phyloP scores from a whole-genome alignment of 352 stramenopile genomes.

The Phytophthora pisi region DNA sequence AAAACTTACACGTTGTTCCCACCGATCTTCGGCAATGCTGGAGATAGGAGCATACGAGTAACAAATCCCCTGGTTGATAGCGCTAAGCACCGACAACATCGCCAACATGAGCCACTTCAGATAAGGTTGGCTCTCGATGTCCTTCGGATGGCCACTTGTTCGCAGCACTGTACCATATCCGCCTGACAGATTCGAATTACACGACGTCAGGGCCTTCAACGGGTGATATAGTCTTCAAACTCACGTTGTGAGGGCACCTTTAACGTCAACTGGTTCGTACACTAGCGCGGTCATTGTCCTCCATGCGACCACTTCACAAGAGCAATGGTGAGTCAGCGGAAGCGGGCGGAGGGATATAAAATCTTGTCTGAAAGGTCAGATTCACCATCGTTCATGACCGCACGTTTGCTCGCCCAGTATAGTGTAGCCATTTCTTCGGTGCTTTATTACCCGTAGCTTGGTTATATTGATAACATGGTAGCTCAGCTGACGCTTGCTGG shows the following conservation, averaged over 20 bases:
- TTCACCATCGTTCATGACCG: not conserved
- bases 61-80: slow-evolving; percentile 49
- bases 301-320: not conserved
- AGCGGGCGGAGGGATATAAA: not conserved
- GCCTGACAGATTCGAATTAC: not conserved
- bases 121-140: not conserved
- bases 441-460: not conserved
- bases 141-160: not conserved
- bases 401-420: not conserved
- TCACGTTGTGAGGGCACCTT: not conserved
- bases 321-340: not conserved
- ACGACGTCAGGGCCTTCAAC: not conserved
- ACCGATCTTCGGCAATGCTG: slow-evolving; percentile 53
- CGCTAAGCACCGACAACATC: slow-evolving; percentile 50
- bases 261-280: slow-evolving; percentile 1
- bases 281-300: not conserved
- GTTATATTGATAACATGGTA: not conserved
- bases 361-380: slow-evolving; percentile 6
- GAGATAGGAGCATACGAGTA: slow-evolving; percentile 73
- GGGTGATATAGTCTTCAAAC: not conserved
- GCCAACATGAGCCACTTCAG: slow-evolving; percentile 67
- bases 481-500: not conserved
- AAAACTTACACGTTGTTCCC: slow-evolving; percentile 42
- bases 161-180: not conserved
- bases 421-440: not conserved